Percentiles rank a stretch among this genome's conserved stretches.
Conservation (phyloP, 352 stramenopile species). For the Hyphochytrium catenoides region DNA sequence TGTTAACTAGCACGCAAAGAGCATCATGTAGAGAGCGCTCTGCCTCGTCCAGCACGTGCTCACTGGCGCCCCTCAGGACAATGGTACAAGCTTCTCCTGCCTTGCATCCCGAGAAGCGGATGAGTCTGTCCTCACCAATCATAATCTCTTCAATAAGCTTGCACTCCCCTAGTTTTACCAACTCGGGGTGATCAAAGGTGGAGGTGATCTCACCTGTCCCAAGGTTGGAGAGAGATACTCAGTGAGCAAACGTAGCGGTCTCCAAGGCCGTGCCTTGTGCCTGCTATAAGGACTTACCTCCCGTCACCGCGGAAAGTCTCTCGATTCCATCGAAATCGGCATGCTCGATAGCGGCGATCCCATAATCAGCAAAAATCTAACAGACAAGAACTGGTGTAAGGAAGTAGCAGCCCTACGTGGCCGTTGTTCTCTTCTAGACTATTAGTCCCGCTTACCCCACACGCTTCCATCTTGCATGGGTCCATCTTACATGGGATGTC, state of each 20-base stretch:
- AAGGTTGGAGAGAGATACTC: not conserved
- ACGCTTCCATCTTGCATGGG: no score
- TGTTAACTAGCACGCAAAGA: conserved; percentile 87
- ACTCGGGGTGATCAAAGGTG: conserved; percentile 94
- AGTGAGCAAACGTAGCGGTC: conserved; percentile 1
- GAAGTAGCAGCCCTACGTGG: no score
- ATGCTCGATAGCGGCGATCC: conserved; percentile 98
- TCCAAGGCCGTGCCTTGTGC: conserved; percentile 18
- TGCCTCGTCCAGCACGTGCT: conserved; percentile 93
- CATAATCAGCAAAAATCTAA: conserved; percentile 86
- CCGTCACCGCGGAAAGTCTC: conserved; percentile 83
- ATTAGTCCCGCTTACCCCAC: no score
- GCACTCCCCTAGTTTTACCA: conserved; percentile 86
- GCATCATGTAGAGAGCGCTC: conserved; percentile 97
- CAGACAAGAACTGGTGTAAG: not conserved
- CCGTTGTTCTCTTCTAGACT: no score
- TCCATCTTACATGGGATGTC: no score
- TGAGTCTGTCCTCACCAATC: conserved; percentile 90
- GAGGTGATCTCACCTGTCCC: conserved; percentile 64
- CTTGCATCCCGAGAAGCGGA: conserved; percentile 94
- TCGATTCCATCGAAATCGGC: conserved; percentile 99
- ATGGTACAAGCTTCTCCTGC: conserved; percentile 80
- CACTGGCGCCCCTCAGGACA: conserved; percentile 75
- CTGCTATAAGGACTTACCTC: conserved; percentile 14
- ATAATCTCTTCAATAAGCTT: conserved; percentile 96